Evolutionary conservation across 768 basidiomycete species (phyloP).

Genomic region (Lyophyllum atratum): DNA sequence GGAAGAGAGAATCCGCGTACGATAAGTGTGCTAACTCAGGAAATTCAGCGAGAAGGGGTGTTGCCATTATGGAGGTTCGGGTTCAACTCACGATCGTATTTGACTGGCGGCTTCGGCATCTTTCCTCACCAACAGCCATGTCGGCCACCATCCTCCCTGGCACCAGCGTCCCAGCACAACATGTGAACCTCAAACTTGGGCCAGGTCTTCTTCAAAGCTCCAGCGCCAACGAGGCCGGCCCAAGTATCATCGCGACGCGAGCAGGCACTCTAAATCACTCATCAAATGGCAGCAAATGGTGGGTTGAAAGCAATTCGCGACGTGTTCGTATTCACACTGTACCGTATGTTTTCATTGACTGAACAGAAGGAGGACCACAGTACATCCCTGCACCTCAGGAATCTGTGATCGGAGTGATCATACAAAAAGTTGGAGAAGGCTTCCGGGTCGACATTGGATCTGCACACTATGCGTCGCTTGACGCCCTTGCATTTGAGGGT

Average conservation of each 20-base stretch:
- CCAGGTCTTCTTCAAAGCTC: slow-evolving; percentile 70
- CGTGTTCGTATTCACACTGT: slow-evolving; percentile 58
- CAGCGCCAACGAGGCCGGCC: slow-evolving; percentile 28
- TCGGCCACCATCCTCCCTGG: slow-evolving; percentile 81
- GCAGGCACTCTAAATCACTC: slow-evolving; percentile 73
- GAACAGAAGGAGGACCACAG: slow-evolving; percentile 38
- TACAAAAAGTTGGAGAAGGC: slow-evolving; percentile 81
- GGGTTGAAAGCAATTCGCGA: slow-evolving; percentile 85
- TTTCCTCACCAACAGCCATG: slow-evolving; percentile 30
- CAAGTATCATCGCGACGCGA: slow-evolving; percentile 57
- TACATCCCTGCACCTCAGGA: slow-evolving; percentile 92
- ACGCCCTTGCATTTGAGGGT: slow-evolving; percentile 93
- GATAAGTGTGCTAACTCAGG: slow-evolving; percentile 74
- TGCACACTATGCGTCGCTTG: slow-evolving; percentile 82
- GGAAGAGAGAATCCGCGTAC: slow-evolving; percentile 41
- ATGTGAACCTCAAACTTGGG: slow-evolving; percentile 83
- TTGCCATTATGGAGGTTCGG: slow-evolving; percentile 34
- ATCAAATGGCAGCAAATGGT: slow-evolving; percentile 76
- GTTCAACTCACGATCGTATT: not conserved
- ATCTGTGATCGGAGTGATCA: slow-evolving; percentile 82
- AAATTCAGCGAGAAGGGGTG: slow-evolving; percentile 59
- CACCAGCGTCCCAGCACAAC: slow-evolving; percentile 70
- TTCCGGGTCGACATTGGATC: slow-evolving; percentile 94
- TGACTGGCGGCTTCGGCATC: not conserved
- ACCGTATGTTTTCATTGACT: slow-evolving; percentile 3